Evolutionary conservation across 164 flowering plant genomes (phyloP).

Genomic region (Annona squamosa): DNA sequence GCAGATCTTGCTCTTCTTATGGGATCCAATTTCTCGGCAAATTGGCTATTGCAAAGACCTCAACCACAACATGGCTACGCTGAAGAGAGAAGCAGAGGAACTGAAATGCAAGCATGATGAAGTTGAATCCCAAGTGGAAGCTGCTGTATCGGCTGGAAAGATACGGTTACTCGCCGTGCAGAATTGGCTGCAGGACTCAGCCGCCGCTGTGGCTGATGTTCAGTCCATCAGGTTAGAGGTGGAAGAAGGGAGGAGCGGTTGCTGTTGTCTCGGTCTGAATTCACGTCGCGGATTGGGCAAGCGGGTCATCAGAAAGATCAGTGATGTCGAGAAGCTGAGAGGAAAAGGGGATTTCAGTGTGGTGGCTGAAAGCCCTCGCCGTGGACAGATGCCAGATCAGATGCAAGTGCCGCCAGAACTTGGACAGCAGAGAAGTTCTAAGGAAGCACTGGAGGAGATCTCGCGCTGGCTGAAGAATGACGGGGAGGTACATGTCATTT

Average conservation of each 20-base stretch:
- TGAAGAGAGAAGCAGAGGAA: background rate
- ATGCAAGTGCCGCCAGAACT: background rate
- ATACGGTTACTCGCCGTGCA: background rate
- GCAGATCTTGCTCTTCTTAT: background rate
- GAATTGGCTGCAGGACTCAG: slow-evolving; percentile 4
- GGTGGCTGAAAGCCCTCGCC: background rate
- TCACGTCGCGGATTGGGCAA: slow-evolving; percentile 18
- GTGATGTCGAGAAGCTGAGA: background rate
- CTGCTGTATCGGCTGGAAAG: background rate
- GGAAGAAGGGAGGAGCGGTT: background rate
- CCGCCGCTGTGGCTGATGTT: background rate
- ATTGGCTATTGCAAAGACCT: background rate
- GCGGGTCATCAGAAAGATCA: background rate
- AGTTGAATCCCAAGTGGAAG: background rate
- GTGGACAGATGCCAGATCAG: background rate
- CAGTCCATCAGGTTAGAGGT: background rate
- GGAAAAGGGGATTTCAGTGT: background rate
- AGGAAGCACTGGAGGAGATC: background rate
- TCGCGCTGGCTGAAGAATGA: background rate
- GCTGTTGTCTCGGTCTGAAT: background rate
- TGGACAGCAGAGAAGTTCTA: background rate
- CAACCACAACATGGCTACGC: background rate
- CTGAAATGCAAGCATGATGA: background rate
- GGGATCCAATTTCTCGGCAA: background rate
- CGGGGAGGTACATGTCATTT: background rate